Base-by-base conservation (phyloP, 768 basidiomycete genomes). In the Pleurotus giganteus region DNA sequence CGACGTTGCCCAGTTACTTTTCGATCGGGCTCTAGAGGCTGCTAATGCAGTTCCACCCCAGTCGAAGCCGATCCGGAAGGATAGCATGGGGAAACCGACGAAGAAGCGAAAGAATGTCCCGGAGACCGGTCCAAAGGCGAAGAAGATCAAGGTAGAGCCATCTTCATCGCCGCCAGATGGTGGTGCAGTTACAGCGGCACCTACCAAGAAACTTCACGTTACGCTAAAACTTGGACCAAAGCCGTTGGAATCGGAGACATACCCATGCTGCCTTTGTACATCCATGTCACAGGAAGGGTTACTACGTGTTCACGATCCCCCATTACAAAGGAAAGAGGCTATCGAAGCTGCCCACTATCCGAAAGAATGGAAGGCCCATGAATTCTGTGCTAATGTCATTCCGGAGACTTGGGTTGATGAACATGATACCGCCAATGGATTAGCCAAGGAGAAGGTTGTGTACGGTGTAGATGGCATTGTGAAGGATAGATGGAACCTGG, bases 351-450 rank as follows among this genome's bases (percentile, higher is more conserved):
- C 75, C 39, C 70, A 77, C 24, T 69, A 75, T 51, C 72, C 77
- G 12, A 74, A 73, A 42, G 64, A 71, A 4, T 91, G 88, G 87
- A 77, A 79, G 77, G 92, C 91, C 0, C 94, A 97, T 67, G 86
- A 85, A 60, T 69, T 77, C 6, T 96, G 93, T 64, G 93, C 89
- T 4, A 81, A 75, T 36, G 80, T 91, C 13, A 78, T 97, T 6
- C 96, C 95, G 0, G 94, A 98, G 68, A 93, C 94, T 0, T 96
- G 93, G 87, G 82, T 96, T 21, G 93, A 94, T 63, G 83, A 83
- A 37, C 65, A 86, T 4, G 81, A 84, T 61, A 77, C 77, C 0
- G 64, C 21, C 19, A 52, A 50, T 17, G 32, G 19, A 4, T 32
- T 45, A 15, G 29, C 52, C 34, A 79, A 67, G 60, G 79, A 81